Base-by-base conservation (phyloP, 2,329 filamentous ascomycete species). In the Aschersonia sp. region DNA sequence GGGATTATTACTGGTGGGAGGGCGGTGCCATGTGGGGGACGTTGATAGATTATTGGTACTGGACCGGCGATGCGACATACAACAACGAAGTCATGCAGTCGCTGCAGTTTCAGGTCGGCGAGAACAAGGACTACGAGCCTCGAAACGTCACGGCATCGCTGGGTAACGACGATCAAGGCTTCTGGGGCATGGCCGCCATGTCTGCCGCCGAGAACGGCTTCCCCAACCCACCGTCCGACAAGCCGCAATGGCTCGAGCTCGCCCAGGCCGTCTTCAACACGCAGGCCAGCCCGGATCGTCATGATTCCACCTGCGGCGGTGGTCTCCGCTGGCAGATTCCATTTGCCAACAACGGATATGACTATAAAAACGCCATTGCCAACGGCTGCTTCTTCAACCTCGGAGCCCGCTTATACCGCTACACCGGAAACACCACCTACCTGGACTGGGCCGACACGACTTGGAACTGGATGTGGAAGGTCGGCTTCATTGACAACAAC, bases 241-340 rank as follows among this genome's bases (percentile, higher is more conserved):
- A 73, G 48, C 71, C 75, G 1, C 63, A 71, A 31, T 78, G 75
- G 68, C 64, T 78, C 5, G 70, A 74, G 12, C 69, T 84, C 9
- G 79, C 76, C 1, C 72, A 80, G 57, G 76, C 73, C 38, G 77
- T 85, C 20, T 89, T 78, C 56, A 79, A 81, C 55, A 72, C 72
- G 1, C 67, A 72, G 46, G 75, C 73, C 2, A 60, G 58, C 28
- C 64, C 68, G 2, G 72, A 78, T 44, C 82, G 82, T 67, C 80
- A 85, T 56, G 71, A 71, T 6, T 62, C 67, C 1, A 63, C 63
- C 0, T 71, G 70, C 20, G 78, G 77, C 50, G 74, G 73, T 43
- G 85, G 85, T 28, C 62, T 89, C 52, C 73, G 83, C 55, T 88
- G 84, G 84, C 85, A 91, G 67, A 84, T 91, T 51, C 86, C 80